These are phyloP conservation scores for Syncephalastrum monosporum DNA, from an alignment of 371 early-diverging fungal species.

Conservation along the genomic window DNA sequence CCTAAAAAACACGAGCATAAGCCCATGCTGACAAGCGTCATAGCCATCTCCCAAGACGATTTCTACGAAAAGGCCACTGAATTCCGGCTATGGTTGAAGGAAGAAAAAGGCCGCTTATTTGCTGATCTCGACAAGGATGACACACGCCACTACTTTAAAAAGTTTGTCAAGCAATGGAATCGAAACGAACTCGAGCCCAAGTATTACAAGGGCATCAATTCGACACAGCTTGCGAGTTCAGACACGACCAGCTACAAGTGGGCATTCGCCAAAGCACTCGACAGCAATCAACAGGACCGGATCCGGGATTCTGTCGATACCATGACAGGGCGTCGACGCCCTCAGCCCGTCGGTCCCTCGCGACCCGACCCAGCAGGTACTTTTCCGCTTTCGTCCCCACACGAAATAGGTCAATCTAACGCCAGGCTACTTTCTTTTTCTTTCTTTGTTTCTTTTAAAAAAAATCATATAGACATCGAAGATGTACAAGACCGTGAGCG, in stretches of 20 bases:
- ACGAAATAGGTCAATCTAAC: too few species aligned
- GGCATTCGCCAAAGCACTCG: constrained; percentile 69
- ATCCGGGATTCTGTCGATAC: constrained; percentile 65
- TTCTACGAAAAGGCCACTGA: constrained; percentile 77
- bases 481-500: constrained; percentile 46
- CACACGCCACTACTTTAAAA: constrained; percentile 70
- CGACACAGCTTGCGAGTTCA: constrained; percentile 60
- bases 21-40: not conserved
- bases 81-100: constrained; percentile 80
- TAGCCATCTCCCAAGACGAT: constrained; percentile 67
- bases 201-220: constrained; percentile 66
- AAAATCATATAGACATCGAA: not conserved
- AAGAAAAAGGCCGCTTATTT: constrained; percentile 71
- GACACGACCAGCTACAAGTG: constrained; percentile 75
- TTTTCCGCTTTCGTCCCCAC: not conserved
- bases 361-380: constrained; percentile 14
- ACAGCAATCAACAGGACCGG: constrained; percentile 57
- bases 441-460: too few species aligned
- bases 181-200: constrained; percentile 59
- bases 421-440: too few species aligned
- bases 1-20: not conserved
- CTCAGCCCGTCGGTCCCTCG: constrained; percentile 34
- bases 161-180: constrained; percentile 81
- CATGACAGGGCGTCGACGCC: constrained; percentile 42
- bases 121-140: constrained; percentile 71